Evolutionary conservation across 1,284 basidiomycete species (phyloP), one percentile per base, ranked within the genome.

Genomic region (Prillingera fragicola): DNA sequence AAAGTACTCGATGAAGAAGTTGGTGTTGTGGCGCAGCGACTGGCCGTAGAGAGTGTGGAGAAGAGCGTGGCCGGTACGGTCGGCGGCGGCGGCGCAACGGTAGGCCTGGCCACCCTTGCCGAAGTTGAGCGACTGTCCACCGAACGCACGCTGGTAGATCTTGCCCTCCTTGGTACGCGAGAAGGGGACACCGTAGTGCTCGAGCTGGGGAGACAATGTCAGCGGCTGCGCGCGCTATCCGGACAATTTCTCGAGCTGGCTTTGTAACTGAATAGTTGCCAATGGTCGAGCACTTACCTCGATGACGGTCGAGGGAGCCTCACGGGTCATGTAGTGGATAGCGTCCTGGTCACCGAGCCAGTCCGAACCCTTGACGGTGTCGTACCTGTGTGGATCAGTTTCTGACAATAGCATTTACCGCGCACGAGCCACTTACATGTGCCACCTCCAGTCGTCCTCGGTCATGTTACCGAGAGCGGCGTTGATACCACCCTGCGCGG

Each of bases 1-100:
- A 72, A 99, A 98, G 76, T 92, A 99, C 74, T 99, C 95, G 73
- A 99, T 97, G 78, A 99, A 98, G 76, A 96, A 99, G 75, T 97
- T 95, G 70, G 95, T 98, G 79, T 98, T 86, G 79, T 99, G 95
- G 54, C 91, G 85, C 54, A 98, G 83, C 52, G 95, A 98, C 78
- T 98, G 95, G 61, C 95, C 95, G 68, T 96, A 96, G 48, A 99
- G 87, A 14, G 92, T 95, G 79, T 98, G 95, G 43, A 99, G 82
- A 67, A 99, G 83, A 33, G 95, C 95, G 69, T 99, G 95, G 19
- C 95, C 95, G 14, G 95, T 98, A 73, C 95, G 89, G 73, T 99
- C 95, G 52, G 95, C 95, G 8, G 95, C 95, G 50, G 94, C 92
- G 52, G 94, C 94, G 71, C 94, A 98, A 56, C 95, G 89, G 75